Base-by-base conservation (phyloP, 306 rosid genomes). In the Vigna nakashimae region DNA sequence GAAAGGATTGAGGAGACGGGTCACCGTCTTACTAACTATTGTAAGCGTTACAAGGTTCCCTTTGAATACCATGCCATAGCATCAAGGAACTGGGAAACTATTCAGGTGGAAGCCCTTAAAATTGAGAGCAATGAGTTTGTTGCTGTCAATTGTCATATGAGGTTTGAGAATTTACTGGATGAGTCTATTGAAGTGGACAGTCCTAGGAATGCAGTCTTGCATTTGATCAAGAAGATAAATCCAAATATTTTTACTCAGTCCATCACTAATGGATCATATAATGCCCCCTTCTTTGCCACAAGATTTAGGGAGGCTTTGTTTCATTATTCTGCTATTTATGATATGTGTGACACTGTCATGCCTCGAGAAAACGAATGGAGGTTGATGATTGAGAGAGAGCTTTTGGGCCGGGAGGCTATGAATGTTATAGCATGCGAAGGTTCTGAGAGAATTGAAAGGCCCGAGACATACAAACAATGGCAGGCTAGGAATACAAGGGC, bases 341-440 rank as follows among this genome's bases (percentile, higher is more conserved):
- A 93, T 68, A 77, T 79, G 75, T 73, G 60, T 15, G 96, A 91
- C 65, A 73, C 84, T 34, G 83, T 74, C 20, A 43, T 86, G 50
- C 30, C 86, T 12, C 89, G 87, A 6, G 94, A 84, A 14, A 83
- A 76, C 26, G 57, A 82, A 74, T 79, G 71, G 80, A 89, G 92
- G 83, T 43, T 71, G 86, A 67, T 80, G 90, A 38, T 73, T 74
- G 94, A 93, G 87, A 80, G 58, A 16, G 98, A 93, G 57, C 69
- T 86, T 36, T 45, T 65, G 28, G 98, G 94, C 30, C 79, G 91
- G 49, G 91, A 91, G 77, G 71, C 64, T 24, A 81, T 90, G 92
- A 93, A 91, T 75, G 94, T 89, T 46, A 82, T 92, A 60, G 92
- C 96, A 3, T 90, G 92, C 42, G 98, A 93, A 81, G 96, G 98